Base-by-base conservation (phyloP, 179 eudicot genomes). In the Monotropa hypopitys region DNA sequence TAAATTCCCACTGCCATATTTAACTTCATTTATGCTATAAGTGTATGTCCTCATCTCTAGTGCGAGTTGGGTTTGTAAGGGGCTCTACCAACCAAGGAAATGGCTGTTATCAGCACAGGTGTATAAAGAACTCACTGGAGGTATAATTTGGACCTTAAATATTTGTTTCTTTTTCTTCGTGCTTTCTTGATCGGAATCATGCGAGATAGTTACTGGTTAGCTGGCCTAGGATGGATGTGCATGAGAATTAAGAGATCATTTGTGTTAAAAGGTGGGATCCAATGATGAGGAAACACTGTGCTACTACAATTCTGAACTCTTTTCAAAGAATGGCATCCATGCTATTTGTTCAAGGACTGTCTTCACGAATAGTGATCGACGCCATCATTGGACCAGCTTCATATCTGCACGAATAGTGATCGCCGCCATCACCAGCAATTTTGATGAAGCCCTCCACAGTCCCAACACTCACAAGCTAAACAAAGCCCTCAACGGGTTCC, bases 101-200 rank as follows among this genome's bases (percentile, higher is more conserved):
- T 83, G 99, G 99, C 81, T 95, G 99, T 83, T 95, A 95, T 81
- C 93, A 90, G 82, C 99, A 95, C 81, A 87, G 92, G 81, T 95
- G 99, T 84, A 43, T 87, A 71, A 88, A 92, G 85, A 83, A 83
- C 77, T 84, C 91, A 15, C 76, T 95, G 70, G 92, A 95, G 99
- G 98, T 92, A 89, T 77, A 76, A 18, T 59, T 47, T 50, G 56
- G 57, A 20, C 56, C 45, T 77, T 46, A 26, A 10, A 72, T 32
- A 0, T 42, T 47, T 35, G 53, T 28, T 78, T 62, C 45, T 33
- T 78, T 18, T 1, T 46, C 23, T 33, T 79, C 56, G 28, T 73
- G 47, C 45, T 46, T 77, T 63, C 26, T 74, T 71, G 33, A 63
- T 63, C 47, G 26, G 66, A 38, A 30, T 59, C 46, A 53, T 35